A percentile compares a stretch with the other conserved stretches of the same genome.
Conservation (phyloP, 768 basidiomycete genomes). For the Suillus plorans region DNA sequence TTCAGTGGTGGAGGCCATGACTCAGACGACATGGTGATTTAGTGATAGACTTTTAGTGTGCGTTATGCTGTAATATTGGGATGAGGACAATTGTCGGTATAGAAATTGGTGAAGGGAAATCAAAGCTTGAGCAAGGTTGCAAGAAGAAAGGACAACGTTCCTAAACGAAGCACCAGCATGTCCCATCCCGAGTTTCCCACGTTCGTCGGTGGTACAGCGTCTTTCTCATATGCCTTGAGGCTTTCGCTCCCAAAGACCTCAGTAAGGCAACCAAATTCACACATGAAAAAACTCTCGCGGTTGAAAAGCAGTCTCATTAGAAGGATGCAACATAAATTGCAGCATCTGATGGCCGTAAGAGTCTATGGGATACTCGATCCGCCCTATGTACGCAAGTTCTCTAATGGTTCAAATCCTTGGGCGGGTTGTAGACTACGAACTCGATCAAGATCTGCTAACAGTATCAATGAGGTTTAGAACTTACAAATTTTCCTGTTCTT, state of each 20-base stretch:
- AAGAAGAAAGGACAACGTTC: neutral
- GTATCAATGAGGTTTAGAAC: slow-evolving; percentile 29
- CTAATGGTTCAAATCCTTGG: slow-evolving; percentile 35
- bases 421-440: slow-evolving; percentile 39
- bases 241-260: neutral
- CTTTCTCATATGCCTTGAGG: neutral
- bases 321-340: slow-evolving; percentile 14
- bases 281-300: neutral
- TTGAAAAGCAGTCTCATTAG: slow-evolving; percentile 22
- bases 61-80: neutral
- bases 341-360: slow-evolving; percentile 25
- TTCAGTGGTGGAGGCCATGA: slow-evolving; percentile 82
- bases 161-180: neutral
- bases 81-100: neutral
- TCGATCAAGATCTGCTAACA: slow-evolving; percentile 12
- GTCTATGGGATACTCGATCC: slow-evolving; percentile 20
- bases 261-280: neutral
- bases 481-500: slow-evolving; percentile 92
- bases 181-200: slow-evolving; percentile 20
- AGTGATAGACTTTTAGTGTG: neutral
- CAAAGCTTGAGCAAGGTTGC: neutral
- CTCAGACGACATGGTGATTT: slow-evolving; percentile 61
- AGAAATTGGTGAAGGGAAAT: slow-evolving; percentile 9
- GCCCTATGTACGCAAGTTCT: slow-evolving; percentile 10
- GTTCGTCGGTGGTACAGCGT: slow-evolving; percentile 1